Percentiles rank a stretch among this genome's conserved stretches.
Evolutionary conservation across 805 yeast genomes (phyloP).

Genomic region (Wickerhamomyces hampshirensis): DNA sequence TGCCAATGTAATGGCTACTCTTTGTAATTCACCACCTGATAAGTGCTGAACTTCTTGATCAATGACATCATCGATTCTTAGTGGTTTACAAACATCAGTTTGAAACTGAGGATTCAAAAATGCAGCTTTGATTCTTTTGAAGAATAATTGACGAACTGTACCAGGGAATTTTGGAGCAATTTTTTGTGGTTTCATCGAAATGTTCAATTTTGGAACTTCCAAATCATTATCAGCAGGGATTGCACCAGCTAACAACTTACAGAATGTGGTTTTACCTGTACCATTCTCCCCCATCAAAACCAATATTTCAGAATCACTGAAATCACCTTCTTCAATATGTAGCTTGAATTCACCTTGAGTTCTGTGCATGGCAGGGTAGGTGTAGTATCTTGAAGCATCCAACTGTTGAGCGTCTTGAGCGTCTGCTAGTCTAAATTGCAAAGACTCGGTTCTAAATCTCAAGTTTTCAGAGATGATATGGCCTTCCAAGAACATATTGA

Average conservation of each 20-base stretch:
- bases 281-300: constrained; percentile 99
- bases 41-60: constrained; percentile 97
- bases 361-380: constrained; percentile 79
- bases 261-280: constrained; percentile 98
- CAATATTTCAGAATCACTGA: constrained; percentile 92
- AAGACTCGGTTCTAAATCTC: constrained; percentile 93
- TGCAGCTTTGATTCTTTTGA: constrained; percentile 91
- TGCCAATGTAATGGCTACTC: constrained; percentile 96
- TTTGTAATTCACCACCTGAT: constrained; percentile 99
- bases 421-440: constrained; percentile 89
- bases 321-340: constrained; percentile 78
- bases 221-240: constrained; percentile 78
- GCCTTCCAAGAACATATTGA: constrained; percentile 97
- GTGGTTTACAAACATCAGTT: constrained; percentile 95
- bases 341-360: constrained; percentile 96
- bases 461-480: constrained; percentile 94
- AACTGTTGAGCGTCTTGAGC: constrained; percentile 72
- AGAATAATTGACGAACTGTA: constrained; percentile 95
- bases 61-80: constrained; percentile 86
- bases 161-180: constrained; percentile 99
- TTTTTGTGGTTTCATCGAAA: constrained; percentile 98
- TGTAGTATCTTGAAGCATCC: constrained; percentile 75
- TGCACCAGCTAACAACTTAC: constrained; percentile 92
- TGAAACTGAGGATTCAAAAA: constrained; percentile 97
- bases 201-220: constrained; percentile 81